Base-by-base conservation (phyloP, 169 alveolate genomes). In the Babesia ovis region DNA sequence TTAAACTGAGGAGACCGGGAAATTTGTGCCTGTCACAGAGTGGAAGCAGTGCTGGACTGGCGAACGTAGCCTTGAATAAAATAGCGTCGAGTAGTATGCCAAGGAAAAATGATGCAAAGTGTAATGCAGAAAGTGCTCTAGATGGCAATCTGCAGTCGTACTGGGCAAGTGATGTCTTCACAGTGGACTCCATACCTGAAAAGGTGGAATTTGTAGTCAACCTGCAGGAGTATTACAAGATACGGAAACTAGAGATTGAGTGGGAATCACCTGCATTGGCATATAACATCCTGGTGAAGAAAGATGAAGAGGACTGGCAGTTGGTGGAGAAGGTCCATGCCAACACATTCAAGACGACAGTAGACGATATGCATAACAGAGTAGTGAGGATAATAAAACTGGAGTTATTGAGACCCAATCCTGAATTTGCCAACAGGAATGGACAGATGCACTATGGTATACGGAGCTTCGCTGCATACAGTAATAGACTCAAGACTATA, bases 241-340 rank as follows among this genome's bases (percentile, higher is more conserved):
- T 92, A 29, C 77, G 77, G 45, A 84, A 75, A 2, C 41, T 88
- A 2, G 87, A 85, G 29, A 90, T 93, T 31, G 93, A 88, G 31
- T 93, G 97, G 97, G 92, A 87, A 58, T 87, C 68, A 43, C 96
- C 97, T 1, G 93, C 97, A 18, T 83, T 92, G 37, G 79, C 90
- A 31, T 93, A 89, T 68, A 56, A 93, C 22, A 76, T 93, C 22
- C 55, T 60, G 39, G 68, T 71, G 31, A 89, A 92, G 60, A 61
- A 25, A 3, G 93, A 89, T 62, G 96, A 94, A 34, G 67, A 56
- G 34, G 84, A 71, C 23, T 66, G 87, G 61, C 39, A 51, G 29
- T 58, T 57, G 50, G 32, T 56, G 39, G 68, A 76, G 31, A 57
- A 58, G 48, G 68, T 83, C 35, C 60, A 84, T 61, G 90, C 90